Base-by-base conservation (phyloP, 306 rosid species). In the Vigna reflexopilosa region DNA sequence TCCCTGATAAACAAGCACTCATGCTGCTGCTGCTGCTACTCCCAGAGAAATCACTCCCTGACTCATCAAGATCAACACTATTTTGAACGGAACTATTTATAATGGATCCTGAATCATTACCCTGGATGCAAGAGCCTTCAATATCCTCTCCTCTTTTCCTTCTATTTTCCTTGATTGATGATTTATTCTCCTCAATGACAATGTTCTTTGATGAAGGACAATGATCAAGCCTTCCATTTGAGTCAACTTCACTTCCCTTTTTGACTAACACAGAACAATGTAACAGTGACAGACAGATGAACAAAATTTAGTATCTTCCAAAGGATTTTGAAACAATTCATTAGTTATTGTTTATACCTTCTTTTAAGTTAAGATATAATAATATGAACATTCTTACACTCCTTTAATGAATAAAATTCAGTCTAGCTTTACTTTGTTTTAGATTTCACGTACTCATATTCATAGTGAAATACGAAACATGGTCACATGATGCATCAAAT, bases 221-320 rank as follows among this genome's bases (percentile, higher is more conserved):
- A 75, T 76, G 57, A 57, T 79, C 83, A 61, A 56, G 57, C 64
- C 62, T 83, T 80, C 62, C 80, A 66, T 67, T 83, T 47, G 82
- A 30, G 54, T 85, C 86, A 72, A 72, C 69, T 19, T 57, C 73
- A 34, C 73, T 74, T 76, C 81, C 89, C 49, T 87, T 70, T 80
- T 85, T 83, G n/a, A 89, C 93, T 87, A 80, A 85, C 75, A 73
- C 6, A 77, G 51, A 72, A 63, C 61, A 64, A 3, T 61, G 48
- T 30, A 55, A 67, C 50, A 52, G 19, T 67, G 51, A 63, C 49
- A 47, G 83, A 63, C 22, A 68, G 26, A 67, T 11, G n/a, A 50
- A 65, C 9, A 40, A 73, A 59, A 20, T 20, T 44, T 22, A 66
- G 7, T 45, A 77, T 30, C 70, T 70, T 34, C 4, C 9, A 50